phyloP scores from a whole-genome alignment of 2,329 filamentous ascomycete species.

The Thielaviopsis musarum region DNA sequence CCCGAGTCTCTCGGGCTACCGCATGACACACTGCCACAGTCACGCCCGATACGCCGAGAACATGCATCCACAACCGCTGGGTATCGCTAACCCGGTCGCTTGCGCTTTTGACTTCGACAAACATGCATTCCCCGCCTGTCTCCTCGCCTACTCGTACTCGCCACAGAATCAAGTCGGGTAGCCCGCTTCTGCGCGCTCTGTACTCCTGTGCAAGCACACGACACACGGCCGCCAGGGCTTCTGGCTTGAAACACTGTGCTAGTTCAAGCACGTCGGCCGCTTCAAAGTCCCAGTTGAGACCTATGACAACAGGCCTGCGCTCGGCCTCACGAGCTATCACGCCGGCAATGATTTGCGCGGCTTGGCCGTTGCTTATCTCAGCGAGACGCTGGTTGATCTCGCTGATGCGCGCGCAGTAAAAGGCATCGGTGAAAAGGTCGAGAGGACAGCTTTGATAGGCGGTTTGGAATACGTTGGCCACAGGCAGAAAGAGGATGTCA shows the following conservation, averaged over 20 bases:
- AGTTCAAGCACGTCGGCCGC: constrained; percentile 66
- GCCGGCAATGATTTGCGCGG: constrained; percentile 45
- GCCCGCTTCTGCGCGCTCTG: constrained; percentile 60
- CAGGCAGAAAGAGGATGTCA: constrained; percentile 80
- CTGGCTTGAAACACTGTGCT: constrained; percentile 59
- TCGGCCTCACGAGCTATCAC: constrained; percentile 55
- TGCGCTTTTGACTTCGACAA: constrained; percentile 63
- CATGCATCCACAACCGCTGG: constrained; percentile 92
- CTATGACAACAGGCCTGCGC: constrained; percentile 69
- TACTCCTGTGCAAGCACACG: constrained; percentile 96
- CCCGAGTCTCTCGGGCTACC: constrained; percentile 33
- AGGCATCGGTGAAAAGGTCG: constrained; percentile 83
- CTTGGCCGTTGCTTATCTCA: constrained; percentile 71
- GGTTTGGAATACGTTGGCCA: constrained; percentile 95
- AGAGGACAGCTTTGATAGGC: constrained; percentile 86
- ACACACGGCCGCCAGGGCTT: constrained; percentile 67
- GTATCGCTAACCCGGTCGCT: constrained; percentile 94
- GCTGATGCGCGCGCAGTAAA: constrained; percentile 69
- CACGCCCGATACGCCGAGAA: constrained; percentile 69
- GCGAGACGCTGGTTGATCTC: constrained; percentile 81
- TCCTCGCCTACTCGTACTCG: constrained; percentile 21
- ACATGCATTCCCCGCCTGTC: constrained; percentile 46
- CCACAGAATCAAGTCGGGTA: constrained; percentile 91
- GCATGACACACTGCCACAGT: constrained; percentile 66
- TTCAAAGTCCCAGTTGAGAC: constrained; percentile 79